Base-by-base conservation (phyloP, 306 rosid species). In the Amphicarpaea edgeworthii region DNA sequence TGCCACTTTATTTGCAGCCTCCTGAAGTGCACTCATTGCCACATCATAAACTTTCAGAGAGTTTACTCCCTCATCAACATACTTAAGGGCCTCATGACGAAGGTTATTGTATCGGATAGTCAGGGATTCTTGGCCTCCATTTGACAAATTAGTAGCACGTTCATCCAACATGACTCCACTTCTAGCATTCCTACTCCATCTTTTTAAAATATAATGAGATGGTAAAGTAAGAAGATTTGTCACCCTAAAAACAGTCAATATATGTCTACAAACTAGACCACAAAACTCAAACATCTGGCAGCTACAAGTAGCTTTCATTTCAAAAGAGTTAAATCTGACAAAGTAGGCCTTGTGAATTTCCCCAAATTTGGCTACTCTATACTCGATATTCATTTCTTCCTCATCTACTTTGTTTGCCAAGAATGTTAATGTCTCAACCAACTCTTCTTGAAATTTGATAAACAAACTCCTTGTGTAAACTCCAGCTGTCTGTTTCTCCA, bases 251-350 rank as follows among this genome's bases (percentile, higher is more conserved):
- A 79, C 79, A 72, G 83, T 79, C 54, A 79, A 67, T 72, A 79
- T 79, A 55, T 79, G 83, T 72, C 83, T 64, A 79, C 83, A 79
- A 73, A 79, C 79, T 32, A 79, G 59, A 73, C 83, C 83, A 32
- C 41, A 79, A 79, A 79, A 79, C 79, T 79, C 83, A 72, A 79
- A 79, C 83, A 79, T 79, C 75, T 79, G 83, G 73, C 83, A 79
- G 68, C 75, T 72, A 55, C 83, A 79, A 15, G 79, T 79, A 65
- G 79, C 79, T 73, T 72, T 79, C 47, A 46, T 57, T 75, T 79
- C 79, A 65, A 45, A 43, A 32, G n/a, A 19, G 51, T 79, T 79
- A 79, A 72, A 72, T 54, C 60, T 73, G 17, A 79, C 79, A 43
- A 79, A 20, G 62, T 79, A 64, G 30, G 61, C 79, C 61, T 5